These are phyloP conservation scores for Nicotiana paniculata DNA, from an alignment of 257 asterid species.

Conservation along the genomic window DNA sequence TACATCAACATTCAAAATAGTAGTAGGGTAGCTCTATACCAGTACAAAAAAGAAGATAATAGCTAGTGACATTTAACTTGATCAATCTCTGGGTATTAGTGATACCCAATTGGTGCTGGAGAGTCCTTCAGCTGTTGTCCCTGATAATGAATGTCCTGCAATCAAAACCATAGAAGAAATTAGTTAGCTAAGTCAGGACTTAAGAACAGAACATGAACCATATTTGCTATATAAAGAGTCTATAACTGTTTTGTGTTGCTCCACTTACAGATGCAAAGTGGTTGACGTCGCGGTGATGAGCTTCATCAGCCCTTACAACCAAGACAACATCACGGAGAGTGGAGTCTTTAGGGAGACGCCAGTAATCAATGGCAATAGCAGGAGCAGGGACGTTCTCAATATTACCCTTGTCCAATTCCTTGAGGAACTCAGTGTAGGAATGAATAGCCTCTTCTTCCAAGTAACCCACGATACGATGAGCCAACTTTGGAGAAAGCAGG, in stretches of 20 bases:
- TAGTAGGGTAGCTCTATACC: neutral
- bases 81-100: neutral
- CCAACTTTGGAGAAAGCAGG: conserved; percentile 52
- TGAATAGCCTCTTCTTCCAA: conserved; percentile 69
- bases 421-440: conserved; percentile 53
- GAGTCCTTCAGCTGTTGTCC: conserved; percentile 44
- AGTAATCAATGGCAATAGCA: conserved; percentile 83
- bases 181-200: neutral
- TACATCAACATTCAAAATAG: neutral
- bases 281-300: conserved; percentile 93
- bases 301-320: conserved; percentile 84
- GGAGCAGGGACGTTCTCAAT: conserved; percentile 84
- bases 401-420: conserved; percentile 58
- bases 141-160: conserved; percentile 55
- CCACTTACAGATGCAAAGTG: conserved; percentile 73
- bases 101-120: conserved; percentile 54
- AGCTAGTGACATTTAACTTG: neutral
- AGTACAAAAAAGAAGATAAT: neutral
- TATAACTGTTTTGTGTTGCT: too few relatives aligned
- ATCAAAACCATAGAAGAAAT: neutral
- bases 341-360: conserved; percentile 54
- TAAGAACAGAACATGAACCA: neutral
- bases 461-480: conserved; percentile 68
- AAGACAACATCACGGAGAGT: conserved; percentile 78
- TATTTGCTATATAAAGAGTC: too few relatives aligned